A percentile compares a stretch with the other conserved stretches of the same genome.
Evolutionary conservation across 1,139 yeast genomes (phyloP).

Genomic region (Wickerhamomyces sp.): DNA sequence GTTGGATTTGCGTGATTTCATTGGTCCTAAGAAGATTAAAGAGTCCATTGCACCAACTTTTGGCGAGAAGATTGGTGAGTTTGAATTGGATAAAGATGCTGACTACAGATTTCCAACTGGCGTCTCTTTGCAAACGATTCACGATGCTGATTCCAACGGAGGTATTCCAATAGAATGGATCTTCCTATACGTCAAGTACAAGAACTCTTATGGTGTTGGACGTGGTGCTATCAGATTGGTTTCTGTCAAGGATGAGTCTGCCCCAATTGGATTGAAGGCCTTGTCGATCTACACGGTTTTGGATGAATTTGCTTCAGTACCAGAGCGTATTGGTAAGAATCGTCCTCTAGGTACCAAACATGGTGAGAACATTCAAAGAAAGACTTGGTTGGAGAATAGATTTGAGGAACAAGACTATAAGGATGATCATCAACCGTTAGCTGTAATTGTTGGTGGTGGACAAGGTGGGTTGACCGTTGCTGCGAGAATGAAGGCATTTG

Average conservation of each 20-base stretch:
- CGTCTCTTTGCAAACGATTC: constrained; percentile 24
- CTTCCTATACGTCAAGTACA: constrained; percentile 29
- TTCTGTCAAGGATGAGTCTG: constrained; percentile 25
- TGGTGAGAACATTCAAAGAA: constrained; percentile 31
- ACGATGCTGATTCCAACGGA: constrained; percentile 22
- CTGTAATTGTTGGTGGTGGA: constrained; percentile 40
- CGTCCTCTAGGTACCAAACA: constrained; percentile 36
- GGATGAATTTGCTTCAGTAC: constrained; percentile 31
- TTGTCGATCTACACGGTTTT: constrained; percentile 31
- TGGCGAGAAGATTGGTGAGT: constrained; percentile 22
- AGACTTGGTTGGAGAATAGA: constrained; percentile 30
- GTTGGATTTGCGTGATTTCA: constrained; percentile 30
- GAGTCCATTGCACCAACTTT: constrained; percentile 11
- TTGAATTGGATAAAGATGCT: constrained; percentile 27
- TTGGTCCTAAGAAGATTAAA: constrained; percentile 28
- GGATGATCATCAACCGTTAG: constrained; percentile 32
- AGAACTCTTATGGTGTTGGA: constrained; percentile 30
- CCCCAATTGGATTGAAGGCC: constrained; percentile 28
- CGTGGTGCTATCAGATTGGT: constrained; percentile 30
- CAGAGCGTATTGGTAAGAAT: constrained; percentile 29
- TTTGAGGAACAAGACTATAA: constrained; percentile 25
- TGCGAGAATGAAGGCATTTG: constrained; percentile 36
- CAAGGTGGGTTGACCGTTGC: constrained; percentile 39
- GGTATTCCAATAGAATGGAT: constrained; percentile 32
- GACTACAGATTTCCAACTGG: constrained; percentile 29